Base-by-base conservation (phyloP, 495 filamentous ascomycete genomes). In the Neurospora intermedia region DNA sequence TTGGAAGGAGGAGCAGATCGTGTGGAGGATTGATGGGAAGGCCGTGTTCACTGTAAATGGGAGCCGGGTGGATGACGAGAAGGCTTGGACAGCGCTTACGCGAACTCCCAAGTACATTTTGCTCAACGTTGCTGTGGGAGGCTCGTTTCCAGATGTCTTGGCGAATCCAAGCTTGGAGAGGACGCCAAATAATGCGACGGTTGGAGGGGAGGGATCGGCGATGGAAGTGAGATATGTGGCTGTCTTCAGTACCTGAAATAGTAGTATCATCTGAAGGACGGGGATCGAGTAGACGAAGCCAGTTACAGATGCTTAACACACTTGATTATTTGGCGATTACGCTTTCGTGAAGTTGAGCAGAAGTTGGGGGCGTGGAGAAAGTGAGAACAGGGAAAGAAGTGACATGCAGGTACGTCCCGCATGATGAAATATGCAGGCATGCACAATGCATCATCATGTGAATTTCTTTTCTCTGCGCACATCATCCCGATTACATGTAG, bases 121-220 rank as follows among this genome's bases (percentile, higher is more conserved):
- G 16, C 76, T 86, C 20, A 86, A 87, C 69, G 83, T 86, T 7
- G 85, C 85, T 7, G 83, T 87, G 31, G 84, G 85, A 3, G 85
- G 84, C 0, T 73, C 74, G 71, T 85, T 75, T 45, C 70, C 75
- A 0, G 59, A 77, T 35, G 48, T 71, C n/a, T 70, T 74, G 10
- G 71, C 69, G 40, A 70, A 73, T 10, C n/a, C 70, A 10, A 66
- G 59, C 16, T 13, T 41, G 7, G 73, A 40, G 15, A 69, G 10
- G 43, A 76, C 75, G n/a, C 75, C 75, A 13, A 75, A 66, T 11
- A 10, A 66, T 3, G 70, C 43, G 23, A 76, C 75, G 43, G 70
- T 23, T 23, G 70, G 70, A 0, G 75, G 75, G 6, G 38, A 42
- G 15, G 73, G 66, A 15, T 43, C 75, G 41, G 62, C 73, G 8